A percentile compares a stretch with the other conserved stretches of the same genome.
These are phyloP conservation scores for Aspergillus sp. DNA, from an alignment of 2,329 filamentous ascomycete species.

Conservation along the genomic window DNA sequence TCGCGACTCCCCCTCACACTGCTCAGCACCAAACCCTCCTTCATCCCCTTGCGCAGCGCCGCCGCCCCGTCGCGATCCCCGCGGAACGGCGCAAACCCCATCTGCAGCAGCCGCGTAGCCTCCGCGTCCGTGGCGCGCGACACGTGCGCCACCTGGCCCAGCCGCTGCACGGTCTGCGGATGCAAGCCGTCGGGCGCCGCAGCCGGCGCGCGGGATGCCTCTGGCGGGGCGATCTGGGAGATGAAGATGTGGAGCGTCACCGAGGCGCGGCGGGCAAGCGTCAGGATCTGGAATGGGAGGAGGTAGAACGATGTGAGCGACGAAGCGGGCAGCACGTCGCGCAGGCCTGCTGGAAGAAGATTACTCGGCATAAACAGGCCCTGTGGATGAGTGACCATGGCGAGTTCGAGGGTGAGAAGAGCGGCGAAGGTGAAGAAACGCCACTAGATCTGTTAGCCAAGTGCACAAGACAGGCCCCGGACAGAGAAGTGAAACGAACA, in stretches of 20 bases:
- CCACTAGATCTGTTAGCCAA: conserved; percentile 31
- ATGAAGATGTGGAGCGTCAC: conserved; percentile 77
- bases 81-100: conserved; percentile 73
- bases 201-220: conserved; percentile 35
- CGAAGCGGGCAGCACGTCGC: conserved; percentile 27
- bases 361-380: conserved; percentile 27
- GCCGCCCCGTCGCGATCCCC: conserved; percentile 58
- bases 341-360: conserved; percentile 22
- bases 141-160: conserved; percentile 57
- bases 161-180: conserved; percentile 49
- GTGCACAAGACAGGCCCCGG: conserved; percentile 11
- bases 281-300: conserved; percentile 76
- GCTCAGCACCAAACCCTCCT: conserved; percentile 81
- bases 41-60: conserved; percentile 61
- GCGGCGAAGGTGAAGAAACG: conserved; percentile 44
- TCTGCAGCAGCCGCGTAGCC: conserved; percentile 57
- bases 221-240: conserved; percentile 65
- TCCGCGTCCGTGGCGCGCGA: conserved; percentile 58
- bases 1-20: conserved; percentile 70
- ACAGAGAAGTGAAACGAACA: conserved; percentile 24
- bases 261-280: conserved; percentile 63
- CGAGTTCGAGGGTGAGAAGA: conserved; percentile 49
- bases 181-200: conserved; percentile 23
- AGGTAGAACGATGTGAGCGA: conserved; percentile 38
- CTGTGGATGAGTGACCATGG: conserved; percentile 46